Base-by-base conservation (phyloP, 1,284 basidiomycete genomes). In the Rhodotorula sp. region DNA sequence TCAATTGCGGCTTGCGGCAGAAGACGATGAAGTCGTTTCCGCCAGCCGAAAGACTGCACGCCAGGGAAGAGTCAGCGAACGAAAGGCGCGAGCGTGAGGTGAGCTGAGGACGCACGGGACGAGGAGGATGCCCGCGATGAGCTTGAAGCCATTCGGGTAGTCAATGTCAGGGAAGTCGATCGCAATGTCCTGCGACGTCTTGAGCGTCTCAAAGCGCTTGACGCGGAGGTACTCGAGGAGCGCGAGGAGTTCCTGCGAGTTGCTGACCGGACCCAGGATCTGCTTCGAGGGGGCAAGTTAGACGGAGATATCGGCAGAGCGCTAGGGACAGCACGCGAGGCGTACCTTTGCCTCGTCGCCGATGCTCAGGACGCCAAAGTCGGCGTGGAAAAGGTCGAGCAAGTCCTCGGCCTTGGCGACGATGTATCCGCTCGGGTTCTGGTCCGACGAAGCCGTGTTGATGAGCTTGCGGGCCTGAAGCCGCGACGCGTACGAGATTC, bases 381-480 rank as follows among this genome's bases (percentile, higher is more conserved):
- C 91, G 24, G 91, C 91, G 78, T 92, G 90, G 77, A 94, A 93
- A 32, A 93, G 81, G 10, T 86, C 85, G 6, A 95, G 83, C 19
- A 94, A 81, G 76, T 94, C 91, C 76, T 92, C 89, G 2, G 91
- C 89, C 77, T 92, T 91, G 39, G 90, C 91, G 27, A 93, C 88
- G 74, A 94, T 91, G 80, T 92, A 92, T 0, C 90, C 90, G 24
- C 88, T 87, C 9, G 90, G 88, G 76, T 91, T 89, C 59, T 85
- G 83, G 61, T 89, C 86, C 8, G 87, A 88, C 2, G 88, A 85
- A 64, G 90, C 84, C 24, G 89, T 90, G 75, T 90, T 92, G 79
- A 92, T 90, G 75, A 93, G 83, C 81, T 92, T 92, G 52, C 91
- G 83, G 0, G 89, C 89, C 61, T 89, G 87, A 46, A 94, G 80